phyloP scores from a whole-genome alignment of 1,284 basidiomycete species.

The Malassezia dermatis region DNA sequence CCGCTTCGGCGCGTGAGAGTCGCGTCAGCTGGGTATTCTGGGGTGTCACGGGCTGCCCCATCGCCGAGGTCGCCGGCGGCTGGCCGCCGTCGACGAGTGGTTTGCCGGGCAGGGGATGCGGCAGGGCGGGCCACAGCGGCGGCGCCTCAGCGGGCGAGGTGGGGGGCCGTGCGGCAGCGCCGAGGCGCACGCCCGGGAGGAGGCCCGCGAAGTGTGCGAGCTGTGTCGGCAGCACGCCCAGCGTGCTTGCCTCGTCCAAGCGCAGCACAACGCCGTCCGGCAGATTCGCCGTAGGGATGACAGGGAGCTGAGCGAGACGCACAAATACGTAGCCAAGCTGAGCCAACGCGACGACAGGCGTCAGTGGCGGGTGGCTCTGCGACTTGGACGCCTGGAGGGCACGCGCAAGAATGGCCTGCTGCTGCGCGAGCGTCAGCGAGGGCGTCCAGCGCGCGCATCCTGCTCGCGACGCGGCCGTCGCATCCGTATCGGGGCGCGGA shows the following conservation, averaged over 20 bases:
- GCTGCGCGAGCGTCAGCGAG: constrained; percentile 30
- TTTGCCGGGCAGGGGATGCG: constrained; percentile 12
- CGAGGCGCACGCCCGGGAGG: background rate
- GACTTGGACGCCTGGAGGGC: constrained; percentile 33
- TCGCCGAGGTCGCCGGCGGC: constrained; percentile 34
- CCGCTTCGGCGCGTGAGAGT: constrained; percentile 51
- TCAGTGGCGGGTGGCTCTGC: constrained; percentile 24
- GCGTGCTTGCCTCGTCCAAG: constrained; percentile 33
- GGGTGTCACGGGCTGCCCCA: constrained; percentile 54
- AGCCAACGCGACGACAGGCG: constrained; percentile 31
- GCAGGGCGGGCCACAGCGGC: constrained; percentile 16
- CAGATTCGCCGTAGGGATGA: constrained; percentile 20
- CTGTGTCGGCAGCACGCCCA: constrained; percentile 32
- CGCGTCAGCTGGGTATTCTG: constrained; percentile 58
- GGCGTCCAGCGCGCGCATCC: constrained; percentile 24
- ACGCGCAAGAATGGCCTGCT: constrained; percentile 30
- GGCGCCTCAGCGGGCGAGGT: background rate
- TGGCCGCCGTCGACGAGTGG: constrained; percentile 47
- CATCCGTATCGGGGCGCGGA: constrained; percentile 19
- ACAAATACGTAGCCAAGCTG: constrained; percentile 42
- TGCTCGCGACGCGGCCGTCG: background rate
- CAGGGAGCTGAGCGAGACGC: constrained; percentile 29
- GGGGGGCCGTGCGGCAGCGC: no score
- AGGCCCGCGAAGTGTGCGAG: background rate
- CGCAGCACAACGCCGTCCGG: constrained; percentile 34